Evolutionary conservation across 345 rosid species (phyloP), one percentile per base, ranked within the genome.

Genomic region (Pistacia atlantica): DNA sequence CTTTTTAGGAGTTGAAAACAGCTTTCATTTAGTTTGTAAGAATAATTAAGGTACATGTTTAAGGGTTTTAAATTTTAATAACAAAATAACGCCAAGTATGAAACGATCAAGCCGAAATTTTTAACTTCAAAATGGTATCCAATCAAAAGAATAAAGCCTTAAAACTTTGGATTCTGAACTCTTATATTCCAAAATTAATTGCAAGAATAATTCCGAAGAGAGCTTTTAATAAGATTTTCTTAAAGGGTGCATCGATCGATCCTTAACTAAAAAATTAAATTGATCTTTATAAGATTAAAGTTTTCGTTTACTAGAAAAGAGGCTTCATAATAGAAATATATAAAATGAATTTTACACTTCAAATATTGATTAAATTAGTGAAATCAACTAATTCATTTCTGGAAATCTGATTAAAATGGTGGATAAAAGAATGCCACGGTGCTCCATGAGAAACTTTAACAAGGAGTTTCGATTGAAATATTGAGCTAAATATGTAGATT

Each of bases 171-270:
- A 13, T 75, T 63, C 35, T 61, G 42, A 38, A 3, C 38, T 48
- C 66, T 28, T 25, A 52, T 35, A 18, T 59, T 77, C 72, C 25
- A 42, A 35, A 69, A 3, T 14, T 42, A 42, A 42, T 10, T 7
- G 46, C 46, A 5, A 8, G 46, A 42, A 42, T 42, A 42, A 5
- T 70, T 48, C 42, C 68, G 48, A 77, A 77, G 67, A 51, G 51
- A 17, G 51, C 73, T 56, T 70, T 80, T 69, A 48, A 37, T 37
- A 16, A 69, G 59, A 73, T 59, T 73, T 63, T 71, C 57, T 42
- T 67, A 61, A 80, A 83, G 80, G 31, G 18, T 22, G 25, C 42
- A 22, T 35, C 66, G 25, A 45, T 72, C 57, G 42, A 48, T 42
- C 66, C 67, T 73, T 58, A 62, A 45, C 20, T 79, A 12, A 49